Base-by-base conservation (phyloP, 2,329 filamentous ascomycete species). In the Chrysoporthe puriensis region DNA sequence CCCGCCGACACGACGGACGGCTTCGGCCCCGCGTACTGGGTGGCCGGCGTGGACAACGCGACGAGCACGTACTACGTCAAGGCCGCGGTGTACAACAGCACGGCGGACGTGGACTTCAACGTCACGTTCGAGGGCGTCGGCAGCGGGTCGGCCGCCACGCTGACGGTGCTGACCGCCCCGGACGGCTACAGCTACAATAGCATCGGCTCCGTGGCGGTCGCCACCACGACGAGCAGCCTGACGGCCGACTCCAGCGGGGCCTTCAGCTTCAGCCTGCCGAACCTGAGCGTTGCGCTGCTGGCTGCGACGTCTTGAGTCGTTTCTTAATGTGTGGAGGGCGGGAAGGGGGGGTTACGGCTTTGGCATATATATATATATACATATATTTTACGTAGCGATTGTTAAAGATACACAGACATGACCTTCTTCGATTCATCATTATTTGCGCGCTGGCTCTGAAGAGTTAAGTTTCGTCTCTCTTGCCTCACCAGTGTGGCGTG, bases 201-300 rank as follows among this genome's bases (percentile, higher is more conserved):
- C 59, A 79, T 77, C 46, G 80, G 80, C 8, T 78, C 79, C 69
- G 86, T 86, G 69, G 80, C 86, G 26, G 85, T 88, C 0, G 75
- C 82, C 63, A 82, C 77, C 26, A 77, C 75, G 1, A 79, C 74
- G 13, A 74, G 73, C 1, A 75, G 74, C 0, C 68, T 86, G 26
- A 77, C 73, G 71, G 84, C 82, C 2, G 80, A 79, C 18, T 72
- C 74, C 3, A 77, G 80, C 36, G 86, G 86, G 2, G 74, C 72
- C 1, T 87, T 88, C 71, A 76, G 75, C 56, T 88, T 88, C 71
- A 78, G 74, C 36, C 69, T 89, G 72, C 86, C 86, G 0, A 78
- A 85, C 70, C 76, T 87, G 67, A 87, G 85, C 71, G 82, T 89
- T 61, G 85, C 85, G 16, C 82, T 89, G 2, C 73, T 89, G 63